A percentile compares a stretch with the other conserved stretches of the same genome.
Evolutionary conservation across 352 stramenopile species (phyloP).

Genomic region (Phytophthora pseudosyringae): DNA sequence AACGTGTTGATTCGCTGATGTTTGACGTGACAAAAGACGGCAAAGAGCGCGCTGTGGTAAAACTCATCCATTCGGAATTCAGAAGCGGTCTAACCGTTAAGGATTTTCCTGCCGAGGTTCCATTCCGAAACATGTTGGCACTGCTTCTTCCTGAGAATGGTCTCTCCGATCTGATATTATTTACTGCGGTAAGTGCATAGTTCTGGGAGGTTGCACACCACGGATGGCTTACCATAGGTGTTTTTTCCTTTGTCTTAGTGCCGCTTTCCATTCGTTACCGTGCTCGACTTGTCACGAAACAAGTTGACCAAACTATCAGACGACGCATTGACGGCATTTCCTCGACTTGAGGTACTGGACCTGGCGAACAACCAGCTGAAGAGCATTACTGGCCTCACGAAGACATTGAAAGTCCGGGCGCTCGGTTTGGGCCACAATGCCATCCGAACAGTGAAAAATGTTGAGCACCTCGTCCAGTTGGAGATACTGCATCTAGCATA

Average conservation of each 20-base stretch:
- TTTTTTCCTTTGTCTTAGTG: slow-evolving; percentile 39
- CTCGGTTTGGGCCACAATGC: slow-evolving; percentile 65
- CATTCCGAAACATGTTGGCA: slow-evolving; percentile 67
- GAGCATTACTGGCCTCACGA: slow-evolving; percentile 57
- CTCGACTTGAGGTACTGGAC: slow-evolving; percentile 71
- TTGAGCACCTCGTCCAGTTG: slow-evolving; percentile 70
- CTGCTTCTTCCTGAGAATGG: slow-evolving; percentile 69
- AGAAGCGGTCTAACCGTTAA: slow-evolving; percentile 48
- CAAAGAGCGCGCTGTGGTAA: slow-evolving; percentile 58
- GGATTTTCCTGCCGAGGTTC: slow-evolving; percentile 56
- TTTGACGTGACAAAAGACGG: slow-evolving; percentile 61
- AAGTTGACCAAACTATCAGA: slow-evolving; percentile 60
- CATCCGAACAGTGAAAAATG: slow-evolving; percentile 72
- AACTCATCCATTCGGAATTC: slow-evolving; percentile 61
- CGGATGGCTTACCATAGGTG: not conserved
- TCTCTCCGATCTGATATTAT: slow-evolving; percentile 53
- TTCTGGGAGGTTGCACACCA: not conserved
- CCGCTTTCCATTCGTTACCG: slow-evolving; percentile 55
- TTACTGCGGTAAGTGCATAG: slow-evolving; percentile 56
- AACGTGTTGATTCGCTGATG: slow-evolving; percentile 46
- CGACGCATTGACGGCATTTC: slow-evolving; percentile 56
- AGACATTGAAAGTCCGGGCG: slow-evolving; percentile 64
- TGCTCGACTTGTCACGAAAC: slow-evolving; percentile 76
- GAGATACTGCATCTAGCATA: slow-evolving; percentile 59
- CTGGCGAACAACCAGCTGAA: slow-evolving; percentile 66